Base-by-base conservation (phyloP, 2,329 filamentous ascomycete genomes). In the Penicillium brasilianum region DNA sequence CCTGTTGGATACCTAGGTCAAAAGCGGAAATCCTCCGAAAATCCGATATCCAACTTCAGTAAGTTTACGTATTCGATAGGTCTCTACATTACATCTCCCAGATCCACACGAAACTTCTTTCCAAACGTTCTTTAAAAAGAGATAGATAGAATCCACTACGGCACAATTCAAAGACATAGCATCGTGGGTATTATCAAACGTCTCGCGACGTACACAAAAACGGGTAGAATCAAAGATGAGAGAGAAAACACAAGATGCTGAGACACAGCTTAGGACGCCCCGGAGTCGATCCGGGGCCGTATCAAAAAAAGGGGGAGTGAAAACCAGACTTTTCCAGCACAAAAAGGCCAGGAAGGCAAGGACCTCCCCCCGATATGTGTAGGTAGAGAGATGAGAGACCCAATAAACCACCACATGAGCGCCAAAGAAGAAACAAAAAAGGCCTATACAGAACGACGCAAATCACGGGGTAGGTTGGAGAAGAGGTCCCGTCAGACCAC, bases 231-330 rank as follows among this genome's bases (percentile, higher is more conserved):
- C 9, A 64, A 61, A 65, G 64, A 6, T 3, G 25, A 28, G 25
- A 28, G 25, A 28, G 60, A 58, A 66, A 60, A 67, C 55, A 67
- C 63, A 51, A 54, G 44, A 57, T 66, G 74, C 74, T 76, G 74
- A 74, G 74, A 72, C 64, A 76, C 74, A 76, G 74, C 73, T 76
- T 75, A 64, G 74, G 71, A 75, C 71, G 70, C 66, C 70, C 51
- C 59, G 48, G 66, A 66, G 58, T 66, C 60, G 54, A 67, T 65
- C 65, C 51, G 57, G 55, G 54, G 58, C 62, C 55, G 63, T 44
- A 59, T 59, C 30, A 44, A 62, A 55, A 52, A 57, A 58, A 39
- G 34, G 20, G 58, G 49, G 30, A 34, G 32, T 32, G 30, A n/a
- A n/a, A 20, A 10, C 46, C 55, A 59, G 50, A 54, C 50, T 39